Conservation (phyloP, 805 yeast genomes). For the Yarrowia deformans region DNA sequence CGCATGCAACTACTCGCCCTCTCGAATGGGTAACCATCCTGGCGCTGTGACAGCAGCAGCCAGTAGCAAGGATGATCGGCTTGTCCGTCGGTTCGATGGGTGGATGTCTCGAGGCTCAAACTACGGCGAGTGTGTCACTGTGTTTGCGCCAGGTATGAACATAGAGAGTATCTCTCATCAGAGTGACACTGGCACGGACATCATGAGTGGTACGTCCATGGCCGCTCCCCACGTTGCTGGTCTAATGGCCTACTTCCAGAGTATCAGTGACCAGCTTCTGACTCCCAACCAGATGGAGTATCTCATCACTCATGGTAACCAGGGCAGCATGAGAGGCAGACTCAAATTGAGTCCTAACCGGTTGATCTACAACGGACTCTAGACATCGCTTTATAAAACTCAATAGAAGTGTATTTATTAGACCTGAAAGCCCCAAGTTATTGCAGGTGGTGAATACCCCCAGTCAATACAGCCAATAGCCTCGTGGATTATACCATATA, state of each 20-base stretch:
- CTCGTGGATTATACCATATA: neutral
- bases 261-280: constrained; percentile 24
- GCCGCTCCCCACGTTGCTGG: constrained; percentile 98
- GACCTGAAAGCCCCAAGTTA: neutral
- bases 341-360: constrained; percentile 20
- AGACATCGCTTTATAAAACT: neutral
- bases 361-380: constrained; percentile 23
- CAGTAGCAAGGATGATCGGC: constrained; percentile 29
- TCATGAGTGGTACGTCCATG: constrained; percentile 90
- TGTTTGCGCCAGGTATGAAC: constrained; percentile 95
- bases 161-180: constrained; percentile 62
- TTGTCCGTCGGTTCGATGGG: constrained; percentile 18
- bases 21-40: constrained; percentile 50
- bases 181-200: constrained; percentile 47
- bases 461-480: no score
- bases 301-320: constrained; percentile 30
- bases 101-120: constrained; percentile 51
- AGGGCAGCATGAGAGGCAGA: constrained; percentile 26
- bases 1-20: constrained; percentile 31
- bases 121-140: constrained; percentile 88
- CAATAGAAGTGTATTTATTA: constrained; percentile 2
- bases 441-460: no score
- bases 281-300: constrained; percentile 20
- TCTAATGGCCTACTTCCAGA: constrained; percentile 72
- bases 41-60: constrained; percentile 20